Conservation (phyloP, 495 filamentous ascomycete genomes). For the Friedmanniomyces simplex region DNA sequence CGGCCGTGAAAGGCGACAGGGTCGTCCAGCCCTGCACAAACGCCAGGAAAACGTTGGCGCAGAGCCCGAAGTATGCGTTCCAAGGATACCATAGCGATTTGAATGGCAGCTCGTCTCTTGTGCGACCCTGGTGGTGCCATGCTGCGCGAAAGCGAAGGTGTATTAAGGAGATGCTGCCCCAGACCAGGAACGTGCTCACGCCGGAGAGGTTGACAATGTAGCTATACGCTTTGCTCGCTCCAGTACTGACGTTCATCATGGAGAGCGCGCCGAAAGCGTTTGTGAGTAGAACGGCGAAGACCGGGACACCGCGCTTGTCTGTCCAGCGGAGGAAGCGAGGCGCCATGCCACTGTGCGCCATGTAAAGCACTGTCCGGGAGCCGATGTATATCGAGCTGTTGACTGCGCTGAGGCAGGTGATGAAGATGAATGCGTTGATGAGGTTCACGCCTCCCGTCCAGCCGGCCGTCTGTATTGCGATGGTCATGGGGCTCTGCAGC, state of each 20-base stretch:
- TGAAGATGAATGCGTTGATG: constrained; percentile 62
- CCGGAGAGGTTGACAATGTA: constrained; percentile 41
- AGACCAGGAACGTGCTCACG: constrained; percentile 59
- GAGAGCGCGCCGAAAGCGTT: constrained; percentile 58
- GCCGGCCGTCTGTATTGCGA: constrained; percentile 23
- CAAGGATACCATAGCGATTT: constrained; percentile 18
- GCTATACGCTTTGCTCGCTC: constrained; percentile 43
- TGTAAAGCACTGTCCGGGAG: constrained; percentile 54
- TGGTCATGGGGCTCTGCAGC: constrained; percentile 21
- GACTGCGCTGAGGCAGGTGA: constrained; percentile 58
- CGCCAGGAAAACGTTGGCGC: constrained; percentile 21
- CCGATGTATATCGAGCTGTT: constrained; percentile 61
- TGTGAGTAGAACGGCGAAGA: constrained; percentile 50
- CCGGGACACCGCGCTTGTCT: constrained; percentile 54
- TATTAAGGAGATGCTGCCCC: constrained; percentile 52
- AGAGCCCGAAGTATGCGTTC: constrained; percentile 22
- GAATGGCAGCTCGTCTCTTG: constrained; percentile 10
- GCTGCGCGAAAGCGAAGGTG: constrained; percentile 39
- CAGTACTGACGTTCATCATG: constrained; percentile 51
- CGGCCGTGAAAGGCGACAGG: constrained; percentile 18
- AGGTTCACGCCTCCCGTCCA: constrained; percentile 50
- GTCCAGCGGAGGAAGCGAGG: constrained; percentile 54
- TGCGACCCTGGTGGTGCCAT: constrained; percentile 8
- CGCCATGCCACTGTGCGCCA: constrained; percentile 55
- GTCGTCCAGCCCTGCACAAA: constrained; percentile 26